Conservation (phyloP, 305 asterid genomes). For the Coffea humblotiana region DNA sequence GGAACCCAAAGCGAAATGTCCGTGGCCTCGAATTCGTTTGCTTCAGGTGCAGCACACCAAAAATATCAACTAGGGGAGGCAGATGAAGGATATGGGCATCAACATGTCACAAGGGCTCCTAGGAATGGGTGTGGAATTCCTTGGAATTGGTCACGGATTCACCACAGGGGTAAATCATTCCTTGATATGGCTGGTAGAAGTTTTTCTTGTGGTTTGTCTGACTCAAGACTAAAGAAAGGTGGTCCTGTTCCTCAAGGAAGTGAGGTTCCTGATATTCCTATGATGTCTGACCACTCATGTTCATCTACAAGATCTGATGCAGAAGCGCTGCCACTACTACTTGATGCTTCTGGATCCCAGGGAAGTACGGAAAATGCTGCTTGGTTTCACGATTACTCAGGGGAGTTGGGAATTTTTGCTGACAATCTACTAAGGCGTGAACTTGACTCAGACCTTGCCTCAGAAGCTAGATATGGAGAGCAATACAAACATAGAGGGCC, state of each 20-base stretch:
- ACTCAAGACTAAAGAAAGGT: constrained; percentile 61
- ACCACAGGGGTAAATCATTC: constrained; percentile 77
- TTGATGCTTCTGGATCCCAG: constrained; percentile 73
- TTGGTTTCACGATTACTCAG: constrained; percentile 87
- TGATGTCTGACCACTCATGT: constrained; percentile 57
- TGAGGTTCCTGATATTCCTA: constrained; percentile 49
- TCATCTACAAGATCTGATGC: constrained; percentile 69
- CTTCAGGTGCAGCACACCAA: constrained; percentile 44
- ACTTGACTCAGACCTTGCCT: constrained; percentile 71
- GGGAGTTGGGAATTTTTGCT: constrained; percentile 83
- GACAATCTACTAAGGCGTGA: constrained; percentile 72
- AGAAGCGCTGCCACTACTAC: constrained; percentile 84
- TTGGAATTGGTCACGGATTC: constrained; percentile 95
- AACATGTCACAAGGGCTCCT: constrained; percentile 46
- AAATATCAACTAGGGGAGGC: constrained; percentile 43
- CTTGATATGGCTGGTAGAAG: constrained; percentile 92
- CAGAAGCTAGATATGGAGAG: constrained; percentile 75
- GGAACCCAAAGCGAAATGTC: constrained; percentile 70
- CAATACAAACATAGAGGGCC: constrained; percentile 38
- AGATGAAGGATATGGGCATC: constrained; percentile 43
- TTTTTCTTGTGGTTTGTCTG: constrained; percentile 92
- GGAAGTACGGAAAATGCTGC: constrained; percentile 63
- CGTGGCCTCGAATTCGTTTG: constrained; percentile 83
- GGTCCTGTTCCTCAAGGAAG: constrained; percentile 44
- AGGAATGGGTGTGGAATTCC: constrained; percentile 91